Conservation (phyloP, 2,329 filamentous ascomycete species). For the Colletotrichum tabaci region DNA sequence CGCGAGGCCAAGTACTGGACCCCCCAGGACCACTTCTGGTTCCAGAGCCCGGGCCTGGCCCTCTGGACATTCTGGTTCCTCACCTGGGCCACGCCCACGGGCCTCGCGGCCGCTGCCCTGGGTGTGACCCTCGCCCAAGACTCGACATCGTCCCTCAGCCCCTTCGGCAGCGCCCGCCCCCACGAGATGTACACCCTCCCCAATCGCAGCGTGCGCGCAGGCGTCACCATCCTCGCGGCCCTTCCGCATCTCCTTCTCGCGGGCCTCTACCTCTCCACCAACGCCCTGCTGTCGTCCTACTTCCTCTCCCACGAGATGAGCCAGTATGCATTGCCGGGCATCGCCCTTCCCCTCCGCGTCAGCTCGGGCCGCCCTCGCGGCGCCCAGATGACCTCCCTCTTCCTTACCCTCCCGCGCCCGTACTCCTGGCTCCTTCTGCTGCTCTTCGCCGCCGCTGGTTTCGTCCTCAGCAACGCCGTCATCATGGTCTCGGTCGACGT, state of each 20-base stretch:
- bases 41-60: conserved; percentile 57
- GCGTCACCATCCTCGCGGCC: conserved; percentile 57
- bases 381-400: conserved; percentile 62
- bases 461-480: conserved; percentile 59
- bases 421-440: conserved; percentile 61
- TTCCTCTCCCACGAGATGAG: conserved; percentile 66
- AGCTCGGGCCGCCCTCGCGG: conserved; percentile 61
- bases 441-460: conserved; percentile 60
- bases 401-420: conserved; percentile 64
- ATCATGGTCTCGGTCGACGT: conserved; percentile 53
- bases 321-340: conserved; percentile 56
- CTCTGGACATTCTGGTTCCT: conserved; percentile 60
- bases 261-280: conserved; percentile 62
- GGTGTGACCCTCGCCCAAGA: conserved; percentile 52
- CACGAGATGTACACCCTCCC: conserved; percentile 51
- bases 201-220: conserved; percentile 46
- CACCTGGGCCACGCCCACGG: conserved; percentile 56
- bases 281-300: conserved; percentile 63
- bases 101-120: conserved; percentile 57
- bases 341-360: conserved; percentile 58
- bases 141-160: conserved; percentile 51
- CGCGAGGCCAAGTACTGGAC: conserved; percentile 61
- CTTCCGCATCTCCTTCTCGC: conserved; percentile 66
- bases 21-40: conserved; percentile 60
- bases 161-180: conserved; percentile 57